phyloP scores from a whole-genome alignment of 176 grass and related monocot species.

The Phyllostachys edulis region DNA sequence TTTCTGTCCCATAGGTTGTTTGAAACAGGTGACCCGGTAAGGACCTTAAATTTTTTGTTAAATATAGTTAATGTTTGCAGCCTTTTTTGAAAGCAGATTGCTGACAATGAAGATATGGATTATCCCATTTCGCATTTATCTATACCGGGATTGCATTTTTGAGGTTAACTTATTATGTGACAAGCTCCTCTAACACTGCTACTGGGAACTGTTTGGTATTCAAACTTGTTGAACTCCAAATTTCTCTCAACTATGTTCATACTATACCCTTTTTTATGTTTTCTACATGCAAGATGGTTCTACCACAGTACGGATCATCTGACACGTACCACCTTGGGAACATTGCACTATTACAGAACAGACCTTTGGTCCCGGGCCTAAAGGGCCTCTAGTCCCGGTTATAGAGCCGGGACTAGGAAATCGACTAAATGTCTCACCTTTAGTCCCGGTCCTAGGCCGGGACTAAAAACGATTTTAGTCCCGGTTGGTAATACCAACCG shows the following conservation, averaged over 20 bases:
- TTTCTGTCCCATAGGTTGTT: conserved; percentile 68
- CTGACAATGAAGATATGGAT: background rate
- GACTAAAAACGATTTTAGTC: too few species aligned
- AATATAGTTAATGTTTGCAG: background rate
- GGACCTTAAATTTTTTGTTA: background rate
- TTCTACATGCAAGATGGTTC: background rate
- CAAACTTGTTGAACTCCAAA: background rate
- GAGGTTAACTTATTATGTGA: background rate
- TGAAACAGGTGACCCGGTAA: conserved; percentile 74
- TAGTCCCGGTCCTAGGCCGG: too few species aligned
- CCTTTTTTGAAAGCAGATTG: background rate
- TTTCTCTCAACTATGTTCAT: too few species aligned
- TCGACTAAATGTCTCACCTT: too few species aligned
- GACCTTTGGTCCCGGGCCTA: too few species aligned
- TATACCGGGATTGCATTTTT: conserved; percentile 1
- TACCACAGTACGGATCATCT: background rate
- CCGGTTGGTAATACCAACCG: too few species aligned
- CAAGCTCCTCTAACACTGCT: background rate
- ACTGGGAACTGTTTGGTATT: background rate
- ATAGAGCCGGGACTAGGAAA: too few species aligned
- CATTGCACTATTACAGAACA: too few species aligned
- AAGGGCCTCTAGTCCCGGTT: too few species aligned
- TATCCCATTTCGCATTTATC: background rate
- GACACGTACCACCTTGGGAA: background rate
- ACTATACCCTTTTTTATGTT: background rate